These are phyloP conservation scores for Aureobasidium sp. DNA, from an alignment of 2,329 filamentous ascomycete genomes.

Conservation along the genomic window DNA sequence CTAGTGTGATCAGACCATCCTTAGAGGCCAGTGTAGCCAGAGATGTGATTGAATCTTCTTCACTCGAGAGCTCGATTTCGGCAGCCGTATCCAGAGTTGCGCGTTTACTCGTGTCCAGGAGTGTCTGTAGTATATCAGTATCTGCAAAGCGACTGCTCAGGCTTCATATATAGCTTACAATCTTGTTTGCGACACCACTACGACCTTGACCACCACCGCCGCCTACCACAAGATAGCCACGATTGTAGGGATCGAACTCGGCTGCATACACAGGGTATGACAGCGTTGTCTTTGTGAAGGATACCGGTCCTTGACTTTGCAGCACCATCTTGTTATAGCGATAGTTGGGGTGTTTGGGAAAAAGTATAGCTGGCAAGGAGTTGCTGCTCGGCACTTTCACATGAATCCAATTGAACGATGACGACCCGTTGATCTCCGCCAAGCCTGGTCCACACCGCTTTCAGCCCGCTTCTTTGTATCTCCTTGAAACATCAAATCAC, in stretches of 20 bases:
- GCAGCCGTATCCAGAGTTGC: conserved; percentile 69
- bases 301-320: conserved; percentile 29
- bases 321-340: conserved; percentile 15
- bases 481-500: not conserved
- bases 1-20: conserved; percentile 64
- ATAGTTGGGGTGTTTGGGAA: not conserved
- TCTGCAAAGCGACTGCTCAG: not conserved
- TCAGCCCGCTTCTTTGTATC: not conserved
- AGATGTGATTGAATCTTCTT: conserved; percentile 92
- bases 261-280: conserved; percentile 89
- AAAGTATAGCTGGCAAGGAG: not conserved
- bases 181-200: conserved; percentile 88
- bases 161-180: conserved; percentile 60
- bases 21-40: conserved; percentile 73
- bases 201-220: conserved; percentile 88
- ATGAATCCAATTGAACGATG: conserved; percentile 3
- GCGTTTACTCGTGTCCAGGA: conserved; percentile 76
- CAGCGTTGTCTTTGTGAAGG: conserved; percentile 69
- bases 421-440: not conserved
- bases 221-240: conserved; percentile 79
- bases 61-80: conserved; percentile 80
- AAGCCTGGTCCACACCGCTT: conserved; percentile 4
- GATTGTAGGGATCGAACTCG: conserved; percentile 87
- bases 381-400: conserved; percentile 11
- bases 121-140: conserved; percentile 54